Evolutionary conservation across 345 rosid genomes (phyloP), one percentile per base, ranked within the genome.

Genomic region (Diplotaxis tenuifolia): DNA sequence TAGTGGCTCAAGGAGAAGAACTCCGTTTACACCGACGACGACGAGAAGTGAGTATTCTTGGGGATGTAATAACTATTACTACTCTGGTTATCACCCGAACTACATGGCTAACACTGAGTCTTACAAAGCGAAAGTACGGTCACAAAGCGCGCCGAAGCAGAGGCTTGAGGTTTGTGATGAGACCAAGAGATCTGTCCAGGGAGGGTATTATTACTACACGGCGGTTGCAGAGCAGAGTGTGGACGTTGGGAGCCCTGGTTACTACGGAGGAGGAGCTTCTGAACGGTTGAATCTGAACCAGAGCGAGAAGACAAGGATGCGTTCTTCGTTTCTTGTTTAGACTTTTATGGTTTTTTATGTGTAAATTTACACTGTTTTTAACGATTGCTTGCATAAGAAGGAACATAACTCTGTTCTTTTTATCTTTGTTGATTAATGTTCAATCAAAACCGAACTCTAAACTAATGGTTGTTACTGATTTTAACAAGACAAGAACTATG

Each of bases 141-240:
- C 97, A 16, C 96, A 88, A 40, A 95, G 99, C 76, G 94, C 92
- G 27, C 97, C 96, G 0, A 86, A 89, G 86, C 97, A 90, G 85
- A 84, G 99, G 81, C 70, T 87, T 5, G 96, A 87, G 73, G 62
- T 64, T 7, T 68, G 85, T 21, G 90, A 83, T 31, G 84, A 70
- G 56, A 74, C 75, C 22, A 65, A 71, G 72, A 77, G 57, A 28
- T 77, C 68, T 34, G 72, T 71, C 66, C 70, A 76, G 9, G 80
- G 75, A 25, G 57, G 71, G 57, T 77, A 57, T 50, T 65, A 65
- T 11, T 71, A 70, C 29, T 56, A 63, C 36, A 22, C 53, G 7
- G 71, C 70, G 50, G 79, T 54, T 29, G 70, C 32, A 21, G 66
- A 76, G 8, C 19, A 76, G 71, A 64, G 67, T 32, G 23, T 42